These are phyloP conservation scores for Nepenthes mirabilis DNA, from an alignment of 148 eudicot species.

Conservation along the genomic window DNA sequence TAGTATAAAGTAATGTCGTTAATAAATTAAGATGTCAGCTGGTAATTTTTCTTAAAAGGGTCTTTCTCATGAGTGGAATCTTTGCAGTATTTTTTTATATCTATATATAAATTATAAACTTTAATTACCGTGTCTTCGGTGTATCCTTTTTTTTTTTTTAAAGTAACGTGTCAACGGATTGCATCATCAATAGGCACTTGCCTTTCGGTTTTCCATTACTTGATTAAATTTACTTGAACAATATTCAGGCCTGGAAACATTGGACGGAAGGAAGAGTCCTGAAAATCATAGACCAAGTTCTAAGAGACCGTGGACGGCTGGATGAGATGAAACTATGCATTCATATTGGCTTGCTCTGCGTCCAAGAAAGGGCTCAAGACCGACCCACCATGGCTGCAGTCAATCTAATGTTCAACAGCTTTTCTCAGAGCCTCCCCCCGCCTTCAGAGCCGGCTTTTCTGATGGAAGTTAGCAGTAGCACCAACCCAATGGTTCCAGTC, in stretches of 20 bases:
- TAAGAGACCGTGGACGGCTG: background rate
- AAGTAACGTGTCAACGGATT: no score
- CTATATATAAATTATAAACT: no score
- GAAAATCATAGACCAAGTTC: conserved; percentile 11
- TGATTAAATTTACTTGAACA: background rate
- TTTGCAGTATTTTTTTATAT: no score
- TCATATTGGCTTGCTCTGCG: conserved; percentile 13
- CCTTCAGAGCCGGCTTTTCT: background rate
- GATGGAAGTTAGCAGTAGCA: background rate
- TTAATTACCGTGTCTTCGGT: no score
- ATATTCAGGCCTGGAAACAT: conserved; percentile 20
- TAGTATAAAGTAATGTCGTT: no score
- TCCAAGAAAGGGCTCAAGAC: conserved; percentile 3
- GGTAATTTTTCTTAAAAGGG: no score
- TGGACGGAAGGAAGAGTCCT: conserved; percentile 10
- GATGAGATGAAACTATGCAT: conserved; percentile 9
- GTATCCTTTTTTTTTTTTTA: no score
- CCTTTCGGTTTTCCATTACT: no score
- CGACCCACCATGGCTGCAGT: conserved; percentile 13
- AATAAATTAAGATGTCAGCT: no score
- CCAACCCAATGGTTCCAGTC: background rate
- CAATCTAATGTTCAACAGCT: conserved; percentile 1
- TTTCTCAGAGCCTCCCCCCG: background rate
- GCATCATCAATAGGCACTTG: no score
- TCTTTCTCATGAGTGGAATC: no score